Evolutionary conservation across 768 basidiomycete genomes (phyloP), one percentile per base, ranked within the genome.

Genomic region (Lentinus tigrinus): DNA sequence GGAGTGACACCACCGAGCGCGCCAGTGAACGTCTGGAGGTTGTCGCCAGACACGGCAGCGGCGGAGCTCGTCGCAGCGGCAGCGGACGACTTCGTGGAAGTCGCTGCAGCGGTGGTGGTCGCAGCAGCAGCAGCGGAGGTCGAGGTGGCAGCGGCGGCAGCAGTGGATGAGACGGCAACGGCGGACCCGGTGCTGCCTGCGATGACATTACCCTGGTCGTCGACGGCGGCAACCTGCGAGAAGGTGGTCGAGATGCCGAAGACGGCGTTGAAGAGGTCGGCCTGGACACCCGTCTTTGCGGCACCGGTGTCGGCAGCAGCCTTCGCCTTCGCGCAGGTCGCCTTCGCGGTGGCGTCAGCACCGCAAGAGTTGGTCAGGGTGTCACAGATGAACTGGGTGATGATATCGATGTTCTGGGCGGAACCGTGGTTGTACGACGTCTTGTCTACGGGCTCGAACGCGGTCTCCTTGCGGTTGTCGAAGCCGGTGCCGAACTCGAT

Each of bases 191-290:
- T 57, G 46, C 60, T 66, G 27, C 70, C 73, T 16, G 76, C 72
- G 17, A 70, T 58, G 14, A 62, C 60, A n/a, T 59, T 54, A 49
- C 81, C 82, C 62, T 80, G 77, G 66, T 82, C 72, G 47, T 81
- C 77, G 51, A 84, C 63, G 17, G 67, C 70, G 17, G 73, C 58
- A 37, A 83, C 75, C 38, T 61, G 59, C 4, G 73, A 74, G 65
- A 87, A 86, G 69, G 81, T 69, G 47, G 84, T 85, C 4, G 47
- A 70, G 58, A 82, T 77, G 19, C 81, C 83, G 61, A 87, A 84
- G 42, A 69, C 78, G 17, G 73, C 75, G 70, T 88, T 87, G 78
- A 86, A 88, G 4, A 74, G 78, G 68, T 87, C 85, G 16, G 85
- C 85, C 63, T 84, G 81, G 11, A 72, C 77, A 61, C 85, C 85